Evolutionary conservation across 768 basidiomycete genomes (phyloP).

Genomic region (Lentinula sp.): DNA sequence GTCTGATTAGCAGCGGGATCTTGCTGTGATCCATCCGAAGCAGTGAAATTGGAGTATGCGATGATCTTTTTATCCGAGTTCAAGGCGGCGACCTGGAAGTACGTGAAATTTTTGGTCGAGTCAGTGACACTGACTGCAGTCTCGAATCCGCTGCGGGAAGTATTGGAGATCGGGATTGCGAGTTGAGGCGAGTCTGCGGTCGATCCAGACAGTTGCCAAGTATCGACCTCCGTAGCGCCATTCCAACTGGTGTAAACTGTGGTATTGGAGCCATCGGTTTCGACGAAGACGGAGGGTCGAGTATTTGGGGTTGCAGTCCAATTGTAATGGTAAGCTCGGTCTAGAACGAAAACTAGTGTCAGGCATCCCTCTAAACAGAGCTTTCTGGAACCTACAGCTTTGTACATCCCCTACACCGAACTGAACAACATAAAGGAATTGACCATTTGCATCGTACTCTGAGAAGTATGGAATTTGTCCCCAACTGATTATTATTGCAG

Average conservation of each 20-base stretch:
- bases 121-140: constrained; percentile 7
- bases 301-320: constrained; percentile 11
- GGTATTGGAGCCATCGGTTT: not conserved
- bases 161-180: not conserved
- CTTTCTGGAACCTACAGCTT: not conserved
- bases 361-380: not conserved
- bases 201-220: constrained; percentile 8
- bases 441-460: constrained; percentile 2
- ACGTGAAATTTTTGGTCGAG: not conserved
- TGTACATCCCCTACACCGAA: constrained; percentile 4
- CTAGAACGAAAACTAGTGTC: not conserved
- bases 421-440: constrained; percentile 4
- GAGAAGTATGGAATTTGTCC: constrained; percentile 4
- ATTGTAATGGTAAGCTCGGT: constrained; percentile 2
- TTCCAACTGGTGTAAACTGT: constrained; percentile 14
- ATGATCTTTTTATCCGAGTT: not conserved
- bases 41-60: not conserved
- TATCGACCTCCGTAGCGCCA: constrained; percentile 14
- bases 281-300: constrained; percentile 7
- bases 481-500: not conserved
- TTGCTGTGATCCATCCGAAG: not conserved
- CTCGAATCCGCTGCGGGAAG: constrained; percentile 12
- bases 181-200: not conserved
- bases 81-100: constrained; percentile 1
- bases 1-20: constrained; percentile 1